Percentiles rank a stretch among this genome's conserved stretches.
Evolutionary conservation across 306 rosid genomes (phyloP).

Genomic region (Glycine tomentella): DNA sequence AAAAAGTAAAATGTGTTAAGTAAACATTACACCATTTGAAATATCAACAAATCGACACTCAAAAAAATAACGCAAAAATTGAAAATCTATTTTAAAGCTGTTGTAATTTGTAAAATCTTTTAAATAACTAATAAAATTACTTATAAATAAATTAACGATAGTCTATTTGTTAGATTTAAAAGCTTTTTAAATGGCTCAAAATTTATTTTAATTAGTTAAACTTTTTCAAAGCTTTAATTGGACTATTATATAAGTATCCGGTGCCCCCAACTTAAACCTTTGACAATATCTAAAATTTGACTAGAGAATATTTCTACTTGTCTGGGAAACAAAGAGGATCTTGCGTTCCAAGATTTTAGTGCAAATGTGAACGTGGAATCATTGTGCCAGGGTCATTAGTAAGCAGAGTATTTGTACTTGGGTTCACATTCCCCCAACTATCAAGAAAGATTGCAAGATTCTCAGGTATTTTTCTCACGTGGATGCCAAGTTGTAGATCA

Average conservation of each 20-base stretch:
- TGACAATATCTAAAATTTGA: slow-evolving; percentile 32
- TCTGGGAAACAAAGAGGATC: slow-evolving; percentile 47
- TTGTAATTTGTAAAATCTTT: no score
- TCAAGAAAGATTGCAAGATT: slow-evolving; percentile 47
- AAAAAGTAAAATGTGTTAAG: no score
- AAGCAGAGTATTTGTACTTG: slow-evolving; percentile 38
- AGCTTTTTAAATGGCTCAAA: no score
- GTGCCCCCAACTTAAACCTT: not conserved
- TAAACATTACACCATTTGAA: no score
- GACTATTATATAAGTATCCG: not conserved
- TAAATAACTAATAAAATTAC: no score
- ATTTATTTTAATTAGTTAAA: no score
- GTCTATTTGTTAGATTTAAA: no score
- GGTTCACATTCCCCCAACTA: slow-evolving; percentile 45
- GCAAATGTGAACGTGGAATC: slow-evolving; percentile 35
- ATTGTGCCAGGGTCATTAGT: not conserved
- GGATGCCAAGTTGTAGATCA: slow-evolving; percentile 5
- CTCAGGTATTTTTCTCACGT: slow-evolving; percentile 36
- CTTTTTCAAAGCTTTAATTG: no score
- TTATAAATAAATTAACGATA: no score
- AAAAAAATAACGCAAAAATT: no score
- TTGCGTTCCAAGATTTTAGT: slow-evolving; percentile 48
- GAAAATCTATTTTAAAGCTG: no score
- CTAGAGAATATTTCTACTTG: slow-evolving; percentile 39
- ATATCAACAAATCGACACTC: no score